Evolutionary conservation across 208 protist species (phyloP), one percentile per base, ranked within the genome.

Genomic region (Angomonas desouzai): DNA sequence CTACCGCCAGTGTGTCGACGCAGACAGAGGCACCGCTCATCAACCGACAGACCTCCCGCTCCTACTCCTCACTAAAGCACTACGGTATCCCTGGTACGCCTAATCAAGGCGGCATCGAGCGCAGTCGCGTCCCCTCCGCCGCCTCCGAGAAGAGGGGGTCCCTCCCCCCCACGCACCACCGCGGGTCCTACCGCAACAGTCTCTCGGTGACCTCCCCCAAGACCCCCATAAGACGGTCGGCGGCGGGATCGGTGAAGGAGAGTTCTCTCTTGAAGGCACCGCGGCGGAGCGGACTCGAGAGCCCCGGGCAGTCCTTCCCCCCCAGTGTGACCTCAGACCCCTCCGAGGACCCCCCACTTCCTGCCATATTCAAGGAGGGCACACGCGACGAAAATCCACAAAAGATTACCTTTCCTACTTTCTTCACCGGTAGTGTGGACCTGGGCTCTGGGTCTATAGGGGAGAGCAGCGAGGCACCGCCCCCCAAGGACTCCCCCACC

Each of bases 61-160:
- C 45, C 18, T 23, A 51, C 45, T 51, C 45, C 45, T 51, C 45
- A 16, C 45, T 51, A 4, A 13, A 51, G 45, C 4, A 51, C 45
- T 40, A 40, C 36, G 13, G 36, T 13, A 23, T 16, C 6, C 45
- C 45, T 27, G 18, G 45, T 13, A 22, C 45, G 6, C 45, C 45
- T 16, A 9, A 23, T 23, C 45, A 51, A 4, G 20, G 45, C 45
- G 45, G 36, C 20, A 13, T 43, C 36, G 36, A 43, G 36, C 9
- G 36, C 36, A 13, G n/a, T n/a, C n/a, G n/a, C n/a, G n/a, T n/a
- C n/a, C n/a, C n/a, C n/a, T n/a, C n/a, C n/a, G n/a, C n/a, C 36
- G 6, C 36, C 13, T 40, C 36, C 36, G 36, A 40, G 36, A 40
- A 13, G 36, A 13, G 36, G 36, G 36, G 36, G 13, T 40, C 36